Evolutionary conservation across 23 red algal species (phyloP), one percentile per base, ranked within the genome.

Genomic region (Chondrus crispus): DNA sequence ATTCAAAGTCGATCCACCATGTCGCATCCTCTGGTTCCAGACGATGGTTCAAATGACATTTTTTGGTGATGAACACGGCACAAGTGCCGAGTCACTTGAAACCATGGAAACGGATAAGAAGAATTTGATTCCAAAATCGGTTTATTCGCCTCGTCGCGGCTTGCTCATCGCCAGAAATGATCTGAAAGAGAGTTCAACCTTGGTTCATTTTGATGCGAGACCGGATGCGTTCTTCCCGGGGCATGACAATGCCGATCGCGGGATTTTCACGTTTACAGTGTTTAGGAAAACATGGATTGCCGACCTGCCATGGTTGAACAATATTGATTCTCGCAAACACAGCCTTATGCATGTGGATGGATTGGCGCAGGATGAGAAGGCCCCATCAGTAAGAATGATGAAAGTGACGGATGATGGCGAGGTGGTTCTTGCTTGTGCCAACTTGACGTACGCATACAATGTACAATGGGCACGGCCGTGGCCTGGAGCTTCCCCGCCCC

Each of bases 391-490:
- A 9, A 83, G 24, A 83, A 62, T 83, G 45, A 28, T 83, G 8
- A n/a, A 52, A 19, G 32, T 45, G 9, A n/a, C 32, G 29, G 78
- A 83, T 26, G 40, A 83, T 16, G 45, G 46, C 9, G 46, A 37
- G 24, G 46, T 83, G 18, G 28, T 62, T 13, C 11, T 83, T 9
- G 45, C 19, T 33, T 41, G 24, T 7, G 78, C 16, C 10, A 38
- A 83, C 52, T 60, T 83, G 46, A 83, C 78, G 51, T 54, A 83
- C 45, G 78, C 78, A 52, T 58, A 53, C 46, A 58, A 53, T 45
- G 16, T 35, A 24, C 35, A 76, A 20, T 76, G 71, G 71, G 43
- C 35, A 41, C 35, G 26, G 43, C 26, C 26, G 71, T 76, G 71
- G 71, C 26, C 69, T 66, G 26, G 8, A 22, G 35, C 10, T 35